phyloP scores from a whole-genome alignment of 345 rosid species.

The Eucalyptus virginea region DNA sequence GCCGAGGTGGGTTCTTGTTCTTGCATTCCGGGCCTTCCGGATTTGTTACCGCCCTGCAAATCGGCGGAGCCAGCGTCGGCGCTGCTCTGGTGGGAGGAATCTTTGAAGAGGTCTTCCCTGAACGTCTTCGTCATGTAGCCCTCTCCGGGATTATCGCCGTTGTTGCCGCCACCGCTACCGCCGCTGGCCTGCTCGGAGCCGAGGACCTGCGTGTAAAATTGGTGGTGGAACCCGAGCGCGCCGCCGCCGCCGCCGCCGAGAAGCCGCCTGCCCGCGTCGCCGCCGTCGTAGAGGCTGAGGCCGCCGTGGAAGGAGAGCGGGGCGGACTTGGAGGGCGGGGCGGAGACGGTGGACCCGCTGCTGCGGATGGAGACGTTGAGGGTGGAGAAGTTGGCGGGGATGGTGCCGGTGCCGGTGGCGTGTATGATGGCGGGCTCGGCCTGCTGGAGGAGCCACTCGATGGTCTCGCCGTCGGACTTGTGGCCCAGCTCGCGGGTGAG shows the following conservation, averaged over 20 bases:
- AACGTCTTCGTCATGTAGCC: slow-evolving; percentile 26
- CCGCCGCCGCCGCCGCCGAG: slow-evolving; percentile 25
- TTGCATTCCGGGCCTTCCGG: slow-evolving; percentile 7
- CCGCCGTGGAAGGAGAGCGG: slow-evolving; percentile 47
- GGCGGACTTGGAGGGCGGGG: slow-evolving; percentile 45
- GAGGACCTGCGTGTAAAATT: slow-evolving; percentile 4
- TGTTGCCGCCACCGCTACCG: neutral
- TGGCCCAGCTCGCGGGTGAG: slow-evolving; percentile 67
- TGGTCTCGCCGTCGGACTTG: slow-evolving; percentile 80
- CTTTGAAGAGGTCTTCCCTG: slow-evolving; percentile 67
- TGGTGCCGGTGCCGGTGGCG: slow-evolving; percentile 75
- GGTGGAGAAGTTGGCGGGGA: slow-evolving; percentile 79
- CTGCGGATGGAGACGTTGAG: slow-evolving; percentile 63
- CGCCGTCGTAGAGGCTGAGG: slow-evolving; percentile 19
- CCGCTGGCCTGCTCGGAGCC: slow-evolving; percentile 1
- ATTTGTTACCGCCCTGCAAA: slow-evolving; percentile 5
- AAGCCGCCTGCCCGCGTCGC: slow-evolving; percentile 4
- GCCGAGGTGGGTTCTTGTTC: slow-evolving; percentile 29
- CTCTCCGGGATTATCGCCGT: slow-evolving; percentile 9
- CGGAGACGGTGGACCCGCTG: slow-evolving; percentile 43
- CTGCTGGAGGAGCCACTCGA: slow-evolving; percentile 78
- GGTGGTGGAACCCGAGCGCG: slow-evolving; percentile 11
- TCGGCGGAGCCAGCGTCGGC: neutral
- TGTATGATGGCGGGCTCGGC: slow-evolving; percentile 76
- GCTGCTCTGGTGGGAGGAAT: slow-evolving; percentile 3